Base-by-base conservation (phyloP, 108 stramenopile species). In the Seminavis robusta region DNA sequence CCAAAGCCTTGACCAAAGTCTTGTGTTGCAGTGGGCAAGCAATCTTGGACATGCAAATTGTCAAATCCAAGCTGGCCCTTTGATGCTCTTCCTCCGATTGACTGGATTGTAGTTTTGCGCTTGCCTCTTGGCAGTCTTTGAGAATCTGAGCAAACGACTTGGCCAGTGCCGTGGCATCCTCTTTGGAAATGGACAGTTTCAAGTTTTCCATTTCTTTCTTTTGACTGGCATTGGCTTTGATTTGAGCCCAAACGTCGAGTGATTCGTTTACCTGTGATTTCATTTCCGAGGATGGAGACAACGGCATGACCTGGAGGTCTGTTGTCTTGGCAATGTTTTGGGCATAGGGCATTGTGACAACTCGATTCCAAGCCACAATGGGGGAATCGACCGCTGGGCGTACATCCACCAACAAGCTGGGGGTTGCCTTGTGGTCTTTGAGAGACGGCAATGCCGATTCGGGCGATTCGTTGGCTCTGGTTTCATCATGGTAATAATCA, bases 401-500 rank as follows among this genome's bases (percentile, higher is more conserved):
- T 0, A 97, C 99, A 69, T 99, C 99, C 9, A 99, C 90, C 47
- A 84, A 56, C 38, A 98, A 78, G 30, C 83, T 88, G 7, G 84
- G 83, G 11, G 90, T 68, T 15, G 79, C 77, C 0, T 74, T 52
- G 4, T 50, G 50, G 52, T 77, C 77, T 36, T 80, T 53, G 67
- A 92, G 55, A 17, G 51, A 55, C 25, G 93, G 91, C 59, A 78
- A 62, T 23, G 60, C 74, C 9, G 68, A 66, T 17, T 69, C 74
- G 28, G 54, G 67, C 1, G 61, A 56, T 0, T 79, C 79, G 3
- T 33, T 63, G 3, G 82, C 86, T 21, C 52, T 45, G 0, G 73
- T 75, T 40, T 94, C 96, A 48, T 98, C 95, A 59, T 94, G 87
- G 63, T 99, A 99, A 63, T 98, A 99, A 67, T 99, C 99, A 75